A percentile compares a stretch with the other conserved stretches of the same genome.
phyloP scores from a whole-genome alignment of 1,139 yeast species.

The Cylindricascospora bacillispora region DNA sequence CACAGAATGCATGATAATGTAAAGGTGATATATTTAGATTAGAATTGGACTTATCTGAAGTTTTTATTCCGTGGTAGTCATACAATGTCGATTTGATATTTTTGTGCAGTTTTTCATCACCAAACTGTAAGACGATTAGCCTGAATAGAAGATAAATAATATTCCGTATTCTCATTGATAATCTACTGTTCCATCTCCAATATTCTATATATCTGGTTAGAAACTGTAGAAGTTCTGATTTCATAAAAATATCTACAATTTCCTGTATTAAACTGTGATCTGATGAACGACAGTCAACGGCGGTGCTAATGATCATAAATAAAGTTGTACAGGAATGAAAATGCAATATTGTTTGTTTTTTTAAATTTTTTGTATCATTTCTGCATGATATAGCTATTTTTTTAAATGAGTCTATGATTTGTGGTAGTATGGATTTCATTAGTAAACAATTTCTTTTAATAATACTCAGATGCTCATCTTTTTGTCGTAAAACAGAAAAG shows the following conservation, averaged over 20 bases:
- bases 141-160: conserved; percentile 47
- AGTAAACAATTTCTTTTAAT: conserved; percentile 16
- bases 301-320: conserved; percentile 32
- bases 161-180: conserved; percentile 37
- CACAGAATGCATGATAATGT: conserved; percentile 68
- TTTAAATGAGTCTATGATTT: conserved; percentile 12
- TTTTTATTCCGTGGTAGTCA: conserved; percentile 32
- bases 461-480: conserved; percentile 9
- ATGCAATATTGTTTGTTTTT: conserved; percentile 20
- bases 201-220: conserved; percentile 44
- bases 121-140: conserved; percentile 51
- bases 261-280: conserved; percentile 4
- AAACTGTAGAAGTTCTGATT: conserved; percentile 31
- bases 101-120: conserved; percentile 35
- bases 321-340: conserved; percentile 40
- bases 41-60: conserved; percentile 20
- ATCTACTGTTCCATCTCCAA: conserved; percentile 48
- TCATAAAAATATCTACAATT: conserved; percentile 15
- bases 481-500: conserved; percentile 7
- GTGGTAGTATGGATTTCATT: conserved; percentile 7
- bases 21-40: conserved; percentile 53
- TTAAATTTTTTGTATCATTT: conserved; percentile 13
- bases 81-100: conserved; percentile 41
- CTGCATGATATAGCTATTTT: conserved; percentile 17
- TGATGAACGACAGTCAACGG: conserved; percentile 17